Evolutionary conservation across 495 filamentous ascomycete species (phyloP).

Genomic region (Aspergillus hancockii): DNA sequence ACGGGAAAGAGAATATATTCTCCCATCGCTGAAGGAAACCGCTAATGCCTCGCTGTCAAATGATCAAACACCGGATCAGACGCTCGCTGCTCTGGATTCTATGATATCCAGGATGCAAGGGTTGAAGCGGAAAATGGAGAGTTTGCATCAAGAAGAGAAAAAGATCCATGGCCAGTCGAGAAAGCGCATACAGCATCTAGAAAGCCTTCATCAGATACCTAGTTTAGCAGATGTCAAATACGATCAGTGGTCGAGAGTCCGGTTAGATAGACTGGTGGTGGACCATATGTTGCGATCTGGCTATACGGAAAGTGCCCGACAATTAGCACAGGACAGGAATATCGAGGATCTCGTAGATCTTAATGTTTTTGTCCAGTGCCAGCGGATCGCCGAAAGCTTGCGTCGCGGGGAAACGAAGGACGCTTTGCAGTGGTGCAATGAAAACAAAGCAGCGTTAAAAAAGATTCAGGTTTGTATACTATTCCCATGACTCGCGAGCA

Average conservation of each 20-base stretch:
- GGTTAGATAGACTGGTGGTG: slow-evolving; percentile 81
- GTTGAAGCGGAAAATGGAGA: slow-evolving; percentile 82
- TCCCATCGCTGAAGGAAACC: slow-evolving; percentile 67
- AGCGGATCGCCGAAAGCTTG: slow-evolving; percentile 70
- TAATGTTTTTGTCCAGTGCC: slow-evolving; percentile 82
- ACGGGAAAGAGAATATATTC: slow-evolving; percentile 69
- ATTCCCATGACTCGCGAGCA: not conserved
- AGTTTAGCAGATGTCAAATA: slow-evolving; percentile 91
- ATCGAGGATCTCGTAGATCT: slow-evolving; percentile 85
- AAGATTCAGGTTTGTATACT: slow-evolving; percentile 68
- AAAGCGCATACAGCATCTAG: slow-evolving; percentile 76
- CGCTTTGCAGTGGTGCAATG: slow-evolving; percentile 84
- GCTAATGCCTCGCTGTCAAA: slow-evolving; percentile 66
- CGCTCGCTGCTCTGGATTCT: slow-evolving; percentile 72
- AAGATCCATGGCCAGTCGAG: slow-evolving; percentile 69
- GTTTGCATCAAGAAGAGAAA: slow-evolving; percentile 74
- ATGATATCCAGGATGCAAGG: slow-evolving; percentile 84
- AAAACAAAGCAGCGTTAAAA: slow-evolving; percentile 85
- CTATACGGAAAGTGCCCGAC: slow-evolving; percentile 73
- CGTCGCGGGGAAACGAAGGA: slow-evolving; percentile 70
- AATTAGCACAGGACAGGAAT: slow-evolving; percentile 68
- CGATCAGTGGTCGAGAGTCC: slow-evolving; percentile 79
- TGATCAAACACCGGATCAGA: slow-evolving; percentile 61
- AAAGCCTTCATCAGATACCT: slow-evolving; percentile 75
- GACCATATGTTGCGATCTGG: slow-evolving; percentile 88